A percentile compares a stretch with the other conserved stretches of the same genome.
phyloP scores from a whole-genome alignment of 768 basidiomycete genomes.

The Psilocybe tampanensis region DNA sequence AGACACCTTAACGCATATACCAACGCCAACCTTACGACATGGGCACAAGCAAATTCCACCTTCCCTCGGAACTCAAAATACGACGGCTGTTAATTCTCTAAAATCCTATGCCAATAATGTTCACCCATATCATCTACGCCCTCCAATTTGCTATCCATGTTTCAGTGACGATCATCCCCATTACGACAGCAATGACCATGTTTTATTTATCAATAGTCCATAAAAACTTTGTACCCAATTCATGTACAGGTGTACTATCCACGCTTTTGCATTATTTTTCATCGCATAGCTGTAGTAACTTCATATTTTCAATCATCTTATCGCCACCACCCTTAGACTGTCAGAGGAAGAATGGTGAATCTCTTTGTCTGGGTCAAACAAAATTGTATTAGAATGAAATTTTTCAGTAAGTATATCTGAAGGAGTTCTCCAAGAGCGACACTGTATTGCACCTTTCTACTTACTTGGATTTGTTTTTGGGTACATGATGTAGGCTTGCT shows the following conservation, averaged over 20 bases:
- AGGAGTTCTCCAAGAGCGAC: no score
- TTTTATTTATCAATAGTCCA: conserved; percentile 10
- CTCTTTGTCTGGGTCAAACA: no score
- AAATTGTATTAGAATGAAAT: no score
- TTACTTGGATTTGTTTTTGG: no score
- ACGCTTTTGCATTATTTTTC: conserved; percentile 5
- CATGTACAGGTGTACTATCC: conserved; percentile 11
- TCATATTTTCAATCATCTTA: background rate
- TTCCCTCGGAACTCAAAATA: conserved; percentile 70
- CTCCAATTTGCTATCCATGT: background rate
- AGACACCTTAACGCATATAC: conserved; percentile 60
- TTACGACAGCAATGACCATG: conserved; percentile 11
- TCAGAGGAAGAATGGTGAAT: background rate
- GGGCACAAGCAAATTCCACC: conserved; percentile 73
- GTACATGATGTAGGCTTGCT: no score
- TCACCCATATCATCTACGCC: conserved; percentile 1
- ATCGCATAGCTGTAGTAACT: background rate
- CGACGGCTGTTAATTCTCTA: conserved; percentile 38
- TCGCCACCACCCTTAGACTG: background rate
- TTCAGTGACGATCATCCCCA: background rate
- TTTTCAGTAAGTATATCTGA: no score
- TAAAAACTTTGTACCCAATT: conserved; percentile 9
- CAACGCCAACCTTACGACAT: conserved; percentile 86
- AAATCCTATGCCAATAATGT: background rate
- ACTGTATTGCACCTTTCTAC: no score